Evolutionary conservation across 2,329 filamentous ascomycete species (phyloP).

Genomic region (Diplodia intermedia): DNA sequence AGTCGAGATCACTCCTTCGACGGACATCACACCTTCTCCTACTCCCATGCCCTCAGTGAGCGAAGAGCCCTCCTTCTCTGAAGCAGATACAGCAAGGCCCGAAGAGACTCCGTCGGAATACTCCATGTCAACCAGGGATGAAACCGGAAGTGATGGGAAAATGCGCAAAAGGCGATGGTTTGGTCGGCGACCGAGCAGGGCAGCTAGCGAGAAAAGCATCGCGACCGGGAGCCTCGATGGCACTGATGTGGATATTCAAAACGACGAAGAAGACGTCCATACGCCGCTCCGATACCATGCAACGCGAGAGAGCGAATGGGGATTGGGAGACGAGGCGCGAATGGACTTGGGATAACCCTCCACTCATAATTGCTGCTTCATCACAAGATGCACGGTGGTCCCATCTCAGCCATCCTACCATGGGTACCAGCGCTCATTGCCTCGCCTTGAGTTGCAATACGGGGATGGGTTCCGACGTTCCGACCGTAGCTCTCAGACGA

Average conservation of each 20-base stretch:
- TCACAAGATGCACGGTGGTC: conserved; percentile 3
- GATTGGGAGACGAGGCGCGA: conserved; percentile 80
- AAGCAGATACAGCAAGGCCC: conserved; percentile 39
- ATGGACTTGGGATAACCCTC: conserved; percentile 76
- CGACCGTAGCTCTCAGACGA: neutral
- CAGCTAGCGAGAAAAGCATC: conserved; percentile 41
- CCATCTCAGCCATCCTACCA: neutral
- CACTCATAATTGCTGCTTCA: neutral
- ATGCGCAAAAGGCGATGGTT: conserved; percentile 47
- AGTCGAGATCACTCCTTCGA: conserved; percentile 69
- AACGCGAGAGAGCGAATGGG: conserved; percentile 67
- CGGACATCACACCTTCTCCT: conserved; percentile 54
- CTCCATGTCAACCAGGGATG: conserved; percentile 39
- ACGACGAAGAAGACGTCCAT: conserved; percentile 58
- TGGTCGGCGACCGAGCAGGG: conserved; percentile 37
- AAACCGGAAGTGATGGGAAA: conserved; percentile 44
- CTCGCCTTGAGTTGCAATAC: neutral
- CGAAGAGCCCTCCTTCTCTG: conserved; percentile 31
- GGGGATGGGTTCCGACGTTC: neutral
- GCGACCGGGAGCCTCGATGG: conserved; percentile 39
- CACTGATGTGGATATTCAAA: conserved; percentile 43
- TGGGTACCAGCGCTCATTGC: neutral
- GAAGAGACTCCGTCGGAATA: conserved; percentile 40
- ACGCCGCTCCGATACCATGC: conserved; percentile 58
- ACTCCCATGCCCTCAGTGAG: conserved; percentile 40